Base-by-base conservation (phyloP, 1,284 basidiomycete genomes). In the Mixia osmundae region DNA sequence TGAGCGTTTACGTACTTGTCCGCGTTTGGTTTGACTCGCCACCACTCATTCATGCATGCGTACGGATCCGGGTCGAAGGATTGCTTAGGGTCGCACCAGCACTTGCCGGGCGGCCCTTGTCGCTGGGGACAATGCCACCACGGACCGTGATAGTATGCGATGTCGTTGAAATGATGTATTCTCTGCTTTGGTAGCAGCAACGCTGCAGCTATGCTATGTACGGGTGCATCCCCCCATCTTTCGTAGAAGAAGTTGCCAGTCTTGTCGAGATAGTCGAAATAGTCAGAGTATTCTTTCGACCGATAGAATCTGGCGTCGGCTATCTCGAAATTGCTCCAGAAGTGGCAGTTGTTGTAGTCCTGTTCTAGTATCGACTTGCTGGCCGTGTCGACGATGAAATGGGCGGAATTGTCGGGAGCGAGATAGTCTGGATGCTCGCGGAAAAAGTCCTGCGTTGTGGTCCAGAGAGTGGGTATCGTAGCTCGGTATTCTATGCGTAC, bases 211-310 rank as follows among this genome's bases (percentile, higher is more conserved):
- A 83, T 77, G 36, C 71, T 75, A 50, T 82, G 77, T 5, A 83
- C 66, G 3, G 78, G 80, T 5, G 82, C 80, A 52, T 58, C 57
- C 35, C 79, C 50, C 46, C 48, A 50, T 1, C 49, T 30, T 30
- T 82, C 77, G 48, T 80, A 82, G 11, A 43, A 45, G 50, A 80
- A 79, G 6, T 79, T 79, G 15, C 82, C 82, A 32, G 66, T 67
- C 11, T 61, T 55, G 44, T 87, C 82, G 15, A 87, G 30, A 25
- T 38, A 44, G 16, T 76, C 64, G 48, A 85, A 87, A 59, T 72
- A 85, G 35, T 68, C 65, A 43, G 59, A 62, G 55, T 87, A 87
- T 3, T 71, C 69, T 44, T 78, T 66, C 5, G 66, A 59, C 37
- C 82, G 62, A 72, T 75, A 82, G 51, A 85, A 80, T 44, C 73